Percentiles rank a stretch among this genome's conserved stretches.
Evolutionary conservation across 352 stramenopile genomes (phyloP).

Genomic region (Pelagophyceae sp.): DNA sequence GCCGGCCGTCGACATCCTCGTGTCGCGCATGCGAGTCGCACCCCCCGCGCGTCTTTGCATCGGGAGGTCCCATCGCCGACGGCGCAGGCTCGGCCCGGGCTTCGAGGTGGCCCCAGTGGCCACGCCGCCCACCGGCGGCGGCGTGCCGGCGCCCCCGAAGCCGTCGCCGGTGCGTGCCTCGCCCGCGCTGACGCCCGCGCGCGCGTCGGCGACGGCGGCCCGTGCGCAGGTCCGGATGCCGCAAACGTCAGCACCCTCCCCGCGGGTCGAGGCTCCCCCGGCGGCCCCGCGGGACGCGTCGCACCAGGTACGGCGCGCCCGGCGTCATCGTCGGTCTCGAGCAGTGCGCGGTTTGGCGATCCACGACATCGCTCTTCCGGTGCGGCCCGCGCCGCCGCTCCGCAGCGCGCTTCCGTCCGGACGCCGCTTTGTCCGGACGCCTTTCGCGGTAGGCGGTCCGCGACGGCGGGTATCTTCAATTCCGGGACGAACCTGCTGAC

Average conservation of each 20-base stretch:
- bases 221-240: too few species aligned
- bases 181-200: too few species aligned
- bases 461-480: slow-evolving; percentile 42
- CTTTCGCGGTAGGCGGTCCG: neutral
- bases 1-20: neutral
- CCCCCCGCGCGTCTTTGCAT: neutral
- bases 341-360: neutral
- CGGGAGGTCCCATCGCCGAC: too few species aligned
- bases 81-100: too few species aligned
- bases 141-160: neutral
- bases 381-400: neutral
- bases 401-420: too few species aligned
- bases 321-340: neutral
- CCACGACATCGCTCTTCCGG: slow-evolving; percentile 6
- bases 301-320: neutral
- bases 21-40: neutral
- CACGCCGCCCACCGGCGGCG: neutral
- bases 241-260: neutral
- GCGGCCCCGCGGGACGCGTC: too few species aligned
- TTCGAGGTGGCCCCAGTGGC: neutral
- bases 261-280: neutral
- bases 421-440: neutral
- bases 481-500: slow-evolving; percentile 53
- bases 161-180: neutral
- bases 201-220: too few species aligned